phyloP scores from a whole-genome alignment of 176 grass and related monocot species.

The Carex pumila region DNA sequence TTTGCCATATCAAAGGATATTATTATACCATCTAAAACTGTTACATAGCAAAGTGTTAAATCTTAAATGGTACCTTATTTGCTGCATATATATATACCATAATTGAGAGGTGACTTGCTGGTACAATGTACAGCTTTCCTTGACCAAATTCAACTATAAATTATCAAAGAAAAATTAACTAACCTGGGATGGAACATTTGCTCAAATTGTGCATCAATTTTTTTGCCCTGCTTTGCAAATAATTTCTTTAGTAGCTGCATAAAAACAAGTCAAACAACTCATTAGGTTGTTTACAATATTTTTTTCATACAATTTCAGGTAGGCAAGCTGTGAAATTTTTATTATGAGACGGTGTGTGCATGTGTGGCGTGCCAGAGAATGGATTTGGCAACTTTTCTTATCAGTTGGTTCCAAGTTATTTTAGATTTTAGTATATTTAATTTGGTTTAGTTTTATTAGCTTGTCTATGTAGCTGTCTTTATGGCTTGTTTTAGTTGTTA shows the following conservation, averaged over 20 bases:
- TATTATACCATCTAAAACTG: no score
- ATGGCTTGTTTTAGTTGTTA: no score
- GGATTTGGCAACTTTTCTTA: no score
- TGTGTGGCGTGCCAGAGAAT: no score
- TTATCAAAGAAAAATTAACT: neutral
- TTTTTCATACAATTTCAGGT: neutral
- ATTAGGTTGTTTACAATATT: neutral
- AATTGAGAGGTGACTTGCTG: neutral
- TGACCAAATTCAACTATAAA: neutral
- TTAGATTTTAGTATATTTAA: no score
- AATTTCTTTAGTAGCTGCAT: neutral
- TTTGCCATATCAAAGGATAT: no score
- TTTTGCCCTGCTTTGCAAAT: neutral
- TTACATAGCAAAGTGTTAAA: no score
- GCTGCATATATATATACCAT: neutral
- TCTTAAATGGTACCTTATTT: no score
- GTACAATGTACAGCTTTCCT: neutral
- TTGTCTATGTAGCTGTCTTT: no score
- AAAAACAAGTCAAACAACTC: neutral
- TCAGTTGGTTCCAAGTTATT: no score
- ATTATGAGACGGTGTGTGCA: no score
- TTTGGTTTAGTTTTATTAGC: no score
- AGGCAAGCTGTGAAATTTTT: neutral
- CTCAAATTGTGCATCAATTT: neutral
- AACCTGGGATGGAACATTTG: neutral